Evolutionary conservation across 1,139 yeast genomes (phyloP).

Genomic region (Barnettozyma hawaiiensis): DNA sequence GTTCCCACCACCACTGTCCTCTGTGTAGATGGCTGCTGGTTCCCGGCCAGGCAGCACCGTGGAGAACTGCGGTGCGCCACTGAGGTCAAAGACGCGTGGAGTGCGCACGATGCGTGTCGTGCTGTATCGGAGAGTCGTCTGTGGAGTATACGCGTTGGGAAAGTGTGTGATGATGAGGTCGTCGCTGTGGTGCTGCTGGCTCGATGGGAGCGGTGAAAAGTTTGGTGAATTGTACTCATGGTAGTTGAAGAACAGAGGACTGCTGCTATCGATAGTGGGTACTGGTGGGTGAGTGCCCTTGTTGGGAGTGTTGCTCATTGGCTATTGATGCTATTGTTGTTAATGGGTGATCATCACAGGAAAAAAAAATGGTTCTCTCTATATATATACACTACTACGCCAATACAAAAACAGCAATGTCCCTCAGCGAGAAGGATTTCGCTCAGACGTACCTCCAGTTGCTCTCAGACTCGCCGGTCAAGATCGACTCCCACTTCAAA

Average conservation of each 20-base stretch:
- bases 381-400: no score
- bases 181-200: constrained; percentile 5
- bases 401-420: not conserved
- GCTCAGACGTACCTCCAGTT: constrained; percentile 5
- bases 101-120: constrained; percentile 57
- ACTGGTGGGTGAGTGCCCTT: not conserved
- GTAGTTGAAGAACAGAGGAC: constrained; percentile 53
- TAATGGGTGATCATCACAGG: no score
- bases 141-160: constrained; percentile 46
- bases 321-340: no score
- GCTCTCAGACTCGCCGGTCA: constrained; percentile 5
- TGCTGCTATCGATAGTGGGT: constrained; percentile 1
- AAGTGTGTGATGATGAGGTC: constrained; percentile 53
- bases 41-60: constrained; percentile 55
- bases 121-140: constrained; percentile 29
- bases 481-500: constrained; percentile 4
- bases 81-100: constrained; percentile 44
- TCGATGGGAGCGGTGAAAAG: constrained; percentile 27
- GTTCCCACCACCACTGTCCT: constrained; percentile 8
- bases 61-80: constrained; percentile 53
- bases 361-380: not conserved
- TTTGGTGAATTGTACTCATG: constrained; percentile 49
- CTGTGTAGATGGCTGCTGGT: constrained; percentile 48
- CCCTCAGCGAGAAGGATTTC: constrained; percentile 6
- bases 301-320: not conserved